phyloP scores from a whole-genome alignment of 2,329 filamentous ascomycete species.

The Boeremia exigua region DNA sequence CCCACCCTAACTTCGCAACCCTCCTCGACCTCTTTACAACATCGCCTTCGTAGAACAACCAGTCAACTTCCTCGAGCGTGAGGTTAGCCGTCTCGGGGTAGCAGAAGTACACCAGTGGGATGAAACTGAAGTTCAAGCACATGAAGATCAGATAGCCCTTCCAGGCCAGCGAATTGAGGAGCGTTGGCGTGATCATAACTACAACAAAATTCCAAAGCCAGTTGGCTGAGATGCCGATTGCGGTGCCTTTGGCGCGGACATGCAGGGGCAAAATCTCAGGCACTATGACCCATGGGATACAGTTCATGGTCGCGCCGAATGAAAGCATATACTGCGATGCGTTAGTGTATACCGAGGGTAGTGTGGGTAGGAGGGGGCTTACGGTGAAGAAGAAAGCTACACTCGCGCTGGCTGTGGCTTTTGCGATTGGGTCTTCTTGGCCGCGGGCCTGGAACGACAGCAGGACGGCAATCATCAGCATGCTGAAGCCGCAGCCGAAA shows the following conservation, averaged over 20 bases:
- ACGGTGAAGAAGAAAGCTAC: conserved; percentile 59
- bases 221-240: conserved; percentile 57
- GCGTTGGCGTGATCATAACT: conserved; percentile 60
- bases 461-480: conserved; percentile 46
- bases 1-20: conserved; percentile 37
- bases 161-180: conserved; percentile 57
- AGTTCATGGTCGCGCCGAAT: conserved; percentile 34
- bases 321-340: conserved; percentile 31
- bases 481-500: conserved; percentile 38
- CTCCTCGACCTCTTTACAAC: conserved; percentile 29
- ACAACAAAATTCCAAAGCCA: conserved; percentile 59
- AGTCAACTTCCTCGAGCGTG: conserved; percentile 46
- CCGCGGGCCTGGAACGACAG: conserved; percentile 51
- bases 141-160: conserved; percentile 62
- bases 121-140: conserved; percentile 54
- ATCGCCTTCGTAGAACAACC: conserved; percentile 42
- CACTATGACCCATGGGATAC: conserved; percentile 58
- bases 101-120: conserved; percentile 57
- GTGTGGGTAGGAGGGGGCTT: conserved; percentile 6
- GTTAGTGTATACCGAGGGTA: neutral
- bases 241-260: conserved; percentile 57
- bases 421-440: conserved; percentile 37
- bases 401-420: conserved; percentile 53
- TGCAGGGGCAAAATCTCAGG: conserved; percentile 59
- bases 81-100: conserved; percentile 46